Conservation (phyloP, 2,329 filamentous ascomycete genomes). For the Cryphonectria radicalis region DNA sequence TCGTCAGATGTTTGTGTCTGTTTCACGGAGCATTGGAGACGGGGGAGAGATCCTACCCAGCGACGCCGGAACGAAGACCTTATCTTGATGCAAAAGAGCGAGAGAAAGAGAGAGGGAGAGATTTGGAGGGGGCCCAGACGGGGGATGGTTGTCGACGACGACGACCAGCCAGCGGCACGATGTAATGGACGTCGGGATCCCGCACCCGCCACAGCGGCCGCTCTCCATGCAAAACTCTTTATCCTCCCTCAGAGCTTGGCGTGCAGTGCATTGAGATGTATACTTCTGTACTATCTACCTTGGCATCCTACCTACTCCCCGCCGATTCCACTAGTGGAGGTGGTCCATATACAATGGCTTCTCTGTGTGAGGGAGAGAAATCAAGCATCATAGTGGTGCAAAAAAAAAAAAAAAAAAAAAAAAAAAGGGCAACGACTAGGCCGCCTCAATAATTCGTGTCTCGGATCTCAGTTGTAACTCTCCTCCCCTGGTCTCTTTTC, state of each 20-base stretch:
- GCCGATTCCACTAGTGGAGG: background rate
- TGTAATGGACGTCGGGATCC: conserved; percentile 11
- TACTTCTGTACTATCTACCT: conserved; percentile 23
- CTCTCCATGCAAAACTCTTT: conserved; percentile 6
- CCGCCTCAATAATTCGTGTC: conserved; percentile 26
- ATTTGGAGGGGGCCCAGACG: background rate
- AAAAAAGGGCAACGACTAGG: conserved; percentile 20
- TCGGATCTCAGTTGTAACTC: conserved; percentile 24
- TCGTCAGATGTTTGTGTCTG: conserved; percentile 19
- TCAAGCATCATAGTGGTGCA: background rate
- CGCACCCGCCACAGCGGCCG: conserved; percentile 26
- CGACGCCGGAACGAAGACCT: conserved; percentile 19
- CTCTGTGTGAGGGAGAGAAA: background rate
- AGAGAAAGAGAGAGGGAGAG: conserved; percentile 8
- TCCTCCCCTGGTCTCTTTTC: conserved; percentile 1
- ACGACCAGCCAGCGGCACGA: conserved; percentile 12
- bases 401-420: background rate
- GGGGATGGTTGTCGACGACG: conserved; percentile 6
- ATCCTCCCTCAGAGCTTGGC: conserved; percentile 20
- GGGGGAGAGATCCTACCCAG: conserved; percentile 18
- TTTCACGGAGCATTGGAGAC: conserved; percentile 22
- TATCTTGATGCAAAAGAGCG: conserved; percentile 18
- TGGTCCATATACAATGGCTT: conserved; percentile 25
- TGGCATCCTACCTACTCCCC: conserved; percentile 15
- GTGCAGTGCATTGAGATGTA: conserved; percentile 11